Evolutionary conservation across 805 yeast species (phyloP).

Genomic region (Alloascoidea africana): DNA sequence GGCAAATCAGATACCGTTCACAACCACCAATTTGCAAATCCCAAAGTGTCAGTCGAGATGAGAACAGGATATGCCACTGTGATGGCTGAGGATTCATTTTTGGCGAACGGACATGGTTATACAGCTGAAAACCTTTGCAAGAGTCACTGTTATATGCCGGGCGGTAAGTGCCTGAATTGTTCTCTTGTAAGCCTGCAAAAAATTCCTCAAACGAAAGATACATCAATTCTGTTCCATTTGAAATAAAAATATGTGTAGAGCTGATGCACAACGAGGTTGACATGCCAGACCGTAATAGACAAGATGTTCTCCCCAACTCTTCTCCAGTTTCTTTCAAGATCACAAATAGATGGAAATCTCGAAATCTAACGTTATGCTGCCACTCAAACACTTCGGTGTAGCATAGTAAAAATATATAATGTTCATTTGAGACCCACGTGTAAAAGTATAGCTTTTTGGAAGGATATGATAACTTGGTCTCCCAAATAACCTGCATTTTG

Average conservation of each 20-base stretch:
- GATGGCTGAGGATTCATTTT: not conserved
- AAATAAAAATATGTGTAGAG: not conserved
- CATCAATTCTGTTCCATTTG: not conserved
- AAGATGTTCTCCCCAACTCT: not conserved
- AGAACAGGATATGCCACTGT: not conserved
- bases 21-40: not conserved
- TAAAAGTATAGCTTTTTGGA: not conserved
- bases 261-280: not conserved
- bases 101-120: too few relatives aligned
- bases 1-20: conserved; percentile 1
- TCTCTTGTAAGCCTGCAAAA: not conserved
- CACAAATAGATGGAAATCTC: conserved; percentile 1
- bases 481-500: not conserved
- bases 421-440: not conserved
- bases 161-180: not conserved
- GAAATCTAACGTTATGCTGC: not conserved
- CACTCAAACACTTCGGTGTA: not conserved
- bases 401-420: not conserved
- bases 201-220: conserved; percentile 1
- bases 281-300: not conserved
- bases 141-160: too few relatives aligned
- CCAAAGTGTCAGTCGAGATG: not conserved
- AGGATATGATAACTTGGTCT: not conserved
- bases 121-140: not conserved
- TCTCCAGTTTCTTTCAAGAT: not conserved